Percentiles rank a stretch among this genome's conserved stretches.
Evolutionary conservation across 2,329 filamentous ascomycete genomes (phyloP).

Genomic region (Diaporthe aspalathi): DNA sequence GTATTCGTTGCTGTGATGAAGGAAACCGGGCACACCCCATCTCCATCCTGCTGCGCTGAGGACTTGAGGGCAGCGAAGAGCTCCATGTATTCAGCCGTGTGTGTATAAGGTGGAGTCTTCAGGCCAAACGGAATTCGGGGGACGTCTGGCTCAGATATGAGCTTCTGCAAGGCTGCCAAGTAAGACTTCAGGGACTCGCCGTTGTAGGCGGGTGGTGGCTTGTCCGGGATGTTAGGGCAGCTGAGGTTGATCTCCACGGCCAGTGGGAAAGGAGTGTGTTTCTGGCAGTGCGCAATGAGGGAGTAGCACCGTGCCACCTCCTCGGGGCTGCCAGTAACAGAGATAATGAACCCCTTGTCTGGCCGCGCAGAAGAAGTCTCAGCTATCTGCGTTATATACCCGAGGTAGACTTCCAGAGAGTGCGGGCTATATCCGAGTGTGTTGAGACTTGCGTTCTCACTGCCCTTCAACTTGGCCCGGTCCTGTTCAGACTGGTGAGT

Average conservation of each 20-base stretch:
- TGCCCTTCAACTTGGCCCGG: slow-evolving; percentile 30
- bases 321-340: slow-evolving; percentile 72
- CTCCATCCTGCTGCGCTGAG: slow-evolving; percentile 42
- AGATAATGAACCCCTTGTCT: slow-evolving; percentile 74
- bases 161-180: slow-evolving; percentile 56
- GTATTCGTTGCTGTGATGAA: slow-evolving; percentile 82
- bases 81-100: slow-evolving; percentile 71
- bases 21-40: slow-evolving; percentile 57
- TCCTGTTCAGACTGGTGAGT: slow-evolving; percentile 42
- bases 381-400: slow-evolving; percentile 63
- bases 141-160: background rate
- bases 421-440: slow-evolving; percentile 80
- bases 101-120: slow-evolving; percentile 82
- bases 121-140: slow-evolving; percentile 64
- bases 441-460: slow-evolving; percentile 67
- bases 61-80: slow-evolving; percentile 64
- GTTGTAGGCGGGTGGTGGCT: slow-evolving; percentile 78
- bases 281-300: slow-evolving; percentile 55
- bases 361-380: slow-evolving; percentile 34
- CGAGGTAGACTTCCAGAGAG: slow-evolving; percentile 68
- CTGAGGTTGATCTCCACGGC: slow-evolving; percentile 83
- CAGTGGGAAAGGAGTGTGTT: slow-evolving; percentile 58
- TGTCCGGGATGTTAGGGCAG: slow-evolving; percentile 78
- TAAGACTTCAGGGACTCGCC: slow-evolving; percentile 63
- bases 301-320: slow-evolving; percentile 69